Evolutionary conservation across 1,284 basidiomycete genomes (phyloP), one percentile per base, ranked within the genome.

Genomic region (Moniliella sp.): DNA sequence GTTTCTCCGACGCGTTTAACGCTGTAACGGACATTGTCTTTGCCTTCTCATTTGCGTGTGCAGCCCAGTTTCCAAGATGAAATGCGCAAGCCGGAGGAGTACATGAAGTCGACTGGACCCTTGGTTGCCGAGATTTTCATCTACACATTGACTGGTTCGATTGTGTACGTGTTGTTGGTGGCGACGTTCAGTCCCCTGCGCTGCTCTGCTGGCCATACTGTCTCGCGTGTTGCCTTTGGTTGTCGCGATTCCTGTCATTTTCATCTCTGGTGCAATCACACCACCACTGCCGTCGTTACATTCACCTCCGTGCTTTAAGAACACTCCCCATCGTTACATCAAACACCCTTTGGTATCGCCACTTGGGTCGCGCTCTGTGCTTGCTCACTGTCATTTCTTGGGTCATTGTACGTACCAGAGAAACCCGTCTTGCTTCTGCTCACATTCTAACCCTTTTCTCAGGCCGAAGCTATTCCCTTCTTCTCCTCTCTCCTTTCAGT

Each of bases 251-350:
- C 31, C 31, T 2, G 21, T 32, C 12, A 32, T 54, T 28, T 54
- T 49, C 30, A 54, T 54, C 35, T 43, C 40, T 3, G 49, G 51
- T 18, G 42, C 19, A 52, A 52, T 52, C 41, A 50, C 50, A 43
- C 43, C 43, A 10, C 40, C 39, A 10, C 40, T 45, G 2, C 43
- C 15, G 47, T 2, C 42, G 46, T 9, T 52, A 46, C 31, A 30
- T 50, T 15, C 46, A 52, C 28, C 37, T 36, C 3, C 43, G 40
- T 5, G 31, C 45, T 30, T 42, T 39, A 38, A 44, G 28, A 38
- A 45, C 31, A 46, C 45, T 16, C 28, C 39, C 23, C 43, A 52
- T 36, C 36, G 37, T 12, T 50, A 43, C 35, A 38, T 54, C 42
- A 48, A 46, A 54, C 51, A 5, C 30, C 27, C 11, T 38, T 34